A percentile compares a stretch with the other conserved stretches of the same genome.
These are phyloP conservation scores for Pleurotus djamor DNA, from an alignment of 768 basidiomycete species.

Conservation along the genomic window DNA sequence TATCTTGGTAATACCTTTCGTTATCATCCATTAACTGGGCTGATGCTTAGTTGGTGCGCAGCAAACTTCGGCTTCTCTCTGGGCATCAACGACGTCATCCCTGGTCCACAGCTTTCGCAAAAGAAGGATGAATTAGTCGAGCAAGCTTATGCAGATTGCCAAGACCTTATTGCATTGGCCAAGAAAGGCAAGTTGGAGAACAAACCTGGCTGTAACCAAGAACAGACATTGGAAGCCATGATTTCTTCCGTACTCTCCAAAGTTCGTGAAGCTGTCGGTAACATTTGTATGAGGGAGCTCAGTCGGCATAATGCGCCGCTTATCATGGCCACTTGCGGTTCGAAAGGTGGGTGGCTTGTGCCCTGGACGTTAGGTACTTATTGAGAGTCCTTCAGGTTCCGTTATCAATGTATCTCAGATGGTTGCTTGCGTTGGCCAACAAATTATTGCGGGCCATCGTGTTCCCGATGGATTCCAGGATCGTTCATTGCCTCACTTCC, in stretches of 20 bases:
- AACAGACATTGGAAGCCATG: conserved; percentile 94
- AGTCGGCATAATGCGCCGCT: conserved; percentile 95
- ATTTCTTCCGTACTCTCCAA: conserved; percentile 93
- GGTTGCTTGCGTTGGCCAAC: conserved; percentile 99
- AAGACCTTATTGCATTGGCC: conserved; percentile 83
- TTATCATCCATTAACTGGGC: neutral
- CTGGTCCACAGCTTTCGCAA: conserved; percentile 75
- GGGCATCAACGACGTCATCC: conserved; percentile 98
- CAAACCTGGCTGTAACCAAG: conserved; percentile 96
- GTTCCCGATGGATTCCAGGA: conserved; percentile 99
- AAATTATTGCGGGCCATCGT: conserved; percentile 97
- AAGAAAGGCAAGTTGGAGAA: conserved; percentile 93
- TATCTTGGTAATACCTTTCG: conserved; percentile 67
- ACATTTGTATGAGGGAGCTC: conserved; percentile 98
- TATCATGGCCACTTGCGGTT: conserved; percentile 99
- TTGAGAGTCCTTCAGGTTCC: conserved; percentile 53
- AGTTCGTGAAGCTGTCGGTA: conserved; percentile 94
- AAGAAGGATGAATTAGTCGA: conserved; percentile 88
- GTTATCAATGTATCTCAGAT: conserved; percentile 99
- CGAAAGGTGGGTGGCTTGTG: conserved; percentile 69
- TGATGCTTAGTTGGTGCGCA: conserved; percentile 26
- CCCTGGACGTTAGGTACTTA: neutral
- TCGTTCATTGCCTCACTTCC: conserved; percentile 97
- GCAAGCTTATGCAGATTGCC: conserved; percentile 85
- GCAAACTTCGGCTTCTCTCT: conserved; percentile 98